Evolutionary conservation across 2,329 filamentous ascomycete genomes (phyloP), one percentile per base, ranked within the genome.

Genomic region (Graphilbum fragrans): DNA sequence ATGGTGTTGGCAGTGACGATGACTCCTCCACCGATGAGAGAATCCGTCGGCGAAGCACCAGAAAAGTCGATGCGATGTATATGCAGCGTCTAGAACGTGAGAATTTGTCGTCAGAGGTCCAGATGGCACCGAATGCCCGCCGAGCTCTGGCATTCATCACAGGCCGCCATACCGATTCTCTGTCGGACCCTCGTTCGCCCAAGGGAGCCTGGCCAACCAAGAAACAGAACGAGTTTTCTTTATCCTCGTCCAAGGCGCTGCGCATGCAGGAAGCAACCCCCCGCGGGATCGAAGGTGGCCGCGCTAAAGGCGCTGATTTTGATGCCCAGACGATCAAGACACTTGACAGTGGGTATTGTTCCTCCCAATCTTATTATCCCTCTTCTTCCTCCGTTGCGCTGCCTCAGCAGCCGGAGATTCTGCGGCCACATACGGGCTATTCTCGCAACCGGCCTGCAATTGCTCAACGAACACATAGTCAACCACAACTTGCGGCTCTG

Each of bases 371-470:
- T 5, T 14, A 23, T 22, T 7, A 22, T 12, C 21, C 18, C 7
- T 57, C 57, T 22, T 33, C 41, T 32, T 41, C 41, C 21, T 35
- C 41, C 9, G 29, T 34, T 12, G 5, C 32, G 10, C 20, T 23
- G 18, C 36, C 41, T 29, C 39, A 41, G 41, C 43, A 35, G 18
- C 37, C 35, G 36, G 35, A 42, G 43, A 55, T 58, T 21, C 42
- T 57, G 48, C 66, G 71, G 35, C 72, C 73, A n/a, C 70, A 74
- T 45, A 75, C 71, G 1, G 64, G 70, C 14, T 66, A 75, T 47
- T 64, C 65, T 37, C 68, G 63, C 49, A 63, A 54, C 43, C 63
- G 70, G 32, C 69, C 70, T 2, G 56, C 54, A 36, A 52, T 59
- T 25, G 50, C 61, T 27, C 64, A 67, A 42, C 61, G 67, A 46